phyloP scores from a whole-genome alignment of 2,329 filamentous ascomycete genomes.

The Gnomoniopsis sp. region DNA sequence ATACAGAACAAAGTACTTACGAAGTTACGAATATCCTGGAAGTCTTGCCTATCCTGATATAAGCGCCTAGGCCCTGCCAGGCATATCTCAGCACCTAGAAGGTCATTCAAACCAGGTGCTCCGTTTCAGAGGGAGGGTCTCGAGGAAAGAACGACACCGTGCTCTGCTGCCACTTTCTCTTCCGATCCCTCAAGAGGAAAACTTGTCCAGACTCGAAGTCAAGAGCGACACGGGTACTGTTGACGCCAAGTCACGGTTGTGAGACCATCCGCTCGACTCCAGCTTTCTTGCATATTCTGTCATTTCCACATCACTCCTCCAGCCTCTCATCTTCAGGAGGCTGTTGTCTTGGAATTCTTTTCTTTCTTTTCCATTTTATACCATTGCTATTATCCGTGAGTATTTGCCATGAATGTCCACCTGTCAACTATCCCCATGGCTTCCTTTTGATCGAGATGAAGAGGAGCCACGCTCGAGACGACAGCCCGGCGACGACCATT shows the following conservation, averaged over 20 bases:
- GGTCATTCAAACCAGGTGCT: background rate
- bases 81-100: background rate
- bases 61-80: background rate
- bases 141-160: background rate
- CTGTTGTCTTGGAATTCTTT: conserved; percentile 3
- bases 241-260: background rate
- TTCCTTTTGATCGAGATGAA: conserved; percentile 13
- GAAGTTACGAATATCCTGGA: background rate
- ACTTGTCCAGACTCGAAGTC: background rate
- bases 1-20: conserved; percentile 1
- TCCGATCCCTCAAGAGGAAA: background rate
- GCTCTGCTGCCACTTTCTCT: background rate
- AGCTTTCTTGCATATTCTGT: conserved; percentile 16
- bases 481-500: conserved; percentile 7
- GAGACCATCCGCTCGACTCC: background rate
- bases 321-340: conserved; percentile 10
- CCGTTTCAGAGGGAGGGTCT: background rate
- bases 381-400: background rate
- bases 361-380: background rate
- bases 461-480: conserved; percentile 11
- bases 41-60: background rate
- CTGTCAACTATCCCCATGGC: background rate
- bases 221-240: background rate
- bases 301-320: conserved; percentile 1
- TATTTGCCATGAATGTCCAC: background rate